Evolutionary conservation across 352 stramenopile genomes (phyloP), one percentile per base, ranked within the genome.

Genomic region (Globisporangium takayamanum): DNA sequence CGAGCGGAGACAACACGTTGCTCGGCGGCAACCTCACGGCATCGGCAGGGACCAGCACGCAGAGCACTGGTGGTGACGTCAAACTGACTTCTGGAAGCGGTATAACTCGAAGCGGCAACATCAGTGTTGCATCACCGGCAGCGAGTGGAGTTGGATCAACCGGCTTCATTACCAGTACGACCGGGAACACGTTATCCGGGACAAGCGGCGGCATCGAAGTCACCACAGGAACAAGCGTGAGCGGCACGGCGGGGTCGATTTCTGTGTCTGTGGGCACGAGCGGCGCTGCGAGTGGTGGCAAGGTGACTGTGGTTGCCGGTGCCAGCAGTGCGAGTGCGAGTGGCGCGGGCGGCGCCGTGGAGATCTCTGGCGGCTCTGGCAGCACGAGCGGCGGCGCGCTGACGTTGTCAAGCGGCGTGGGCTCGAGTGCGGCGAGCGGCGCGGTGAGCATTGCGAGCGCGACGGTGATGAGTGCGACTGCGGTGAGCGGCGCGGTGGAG

Each of bases 221-320:
- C 30, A 6, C 30, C 22, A 37, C 26, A 28, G 53, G 51, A 42
- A 46, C 39, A 10, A 39, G 41, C 18, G 50, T 20, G 1, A 62
- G 56, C 53, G 52, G 53, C 22, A 57, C 53, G 48, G 53, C 46
- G 26, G 15, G 51, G 8, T 47, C 51, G 20, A 41, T 62, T 6
- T 62, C 48, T 3, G 20, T 62, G n/a, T 20, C 47, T 25, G 53
- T 28, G 15, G 47, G 56, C 36, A 47, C 16, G 5, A 46, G 55
- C 41, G 18, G 42, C 12, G 33, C 45, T 14, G 46, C 18, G 8
- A 39, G 44, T 14, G 53, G 39, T 11, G 53, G 42, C 20, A 22
- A 22, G 28, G 53, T 26, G n/a, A n/a, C 41, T 12, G 18, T 59
- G 53, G 6, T 42, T 20, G 52, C 53, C 28, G 53, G 53, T 42